Evolutionary conservation across 805 yeast species (phyloP), one percentile per base, ranked within the genome.

Genomic region (Metschnikowia lunata): DNA sequence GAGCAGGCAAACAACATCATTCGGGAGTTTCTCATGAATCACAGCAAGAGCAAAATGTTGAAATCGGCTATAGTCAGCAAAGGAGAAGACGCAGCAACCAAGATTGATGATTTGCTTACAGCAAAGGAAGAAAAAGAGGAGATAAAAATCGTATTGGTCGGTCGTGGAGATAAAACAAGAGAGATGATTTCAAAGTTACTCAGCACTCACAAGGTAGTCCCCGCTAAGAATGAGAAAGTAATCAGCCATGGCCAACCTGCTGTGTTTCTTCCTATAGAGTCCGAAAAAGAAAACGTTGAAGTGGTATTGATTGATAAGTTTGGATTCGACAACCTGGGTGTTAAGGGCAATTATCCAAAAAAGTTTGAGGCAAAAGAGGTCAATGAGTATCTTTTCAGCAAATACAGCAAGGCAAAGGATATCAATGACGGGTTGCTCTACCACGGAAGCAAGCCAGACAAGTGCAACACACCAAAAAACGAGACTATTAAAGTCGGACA

Each of bases 391-490:
- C 6, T 29, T 11, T 10, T 10, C n/a, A 29, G n/a, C 31, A 12
- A 11, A 12, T 4, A 10, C 31, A 12, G n/a, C 6, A 29, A 4
- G 31, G 31, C 31, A 10, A 29, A 34, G 11, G 34, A 27, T 8
- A 36, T 40, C n/a, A 40, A 40, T 10, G 37, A 40, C 4, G 43
- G 43, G 14, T 40, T 40, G 34, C 28, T 40, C 30, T 26, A 28
- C 23, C 37, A 18, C 3, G 15, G 7, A 23, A 9, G 30, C 30
- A 23, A 18, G 8, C 23, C n/a, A 18, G 23, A 6, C 10, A 15
- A 10, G 35, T 33, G 26, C 35, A n/a, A 15, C 14, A 8, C 11
- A 18, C 23, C 12, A n/a, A 14, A 13, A 13, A 33, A 33, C 11
- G 35, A 33, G 15, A 18, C 14, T 33, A 14, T 13, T 2, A 15